Conservation (phyloP, 495 filamentous ascomycete genomes). For the Penicillium malachiteum region DNA sequence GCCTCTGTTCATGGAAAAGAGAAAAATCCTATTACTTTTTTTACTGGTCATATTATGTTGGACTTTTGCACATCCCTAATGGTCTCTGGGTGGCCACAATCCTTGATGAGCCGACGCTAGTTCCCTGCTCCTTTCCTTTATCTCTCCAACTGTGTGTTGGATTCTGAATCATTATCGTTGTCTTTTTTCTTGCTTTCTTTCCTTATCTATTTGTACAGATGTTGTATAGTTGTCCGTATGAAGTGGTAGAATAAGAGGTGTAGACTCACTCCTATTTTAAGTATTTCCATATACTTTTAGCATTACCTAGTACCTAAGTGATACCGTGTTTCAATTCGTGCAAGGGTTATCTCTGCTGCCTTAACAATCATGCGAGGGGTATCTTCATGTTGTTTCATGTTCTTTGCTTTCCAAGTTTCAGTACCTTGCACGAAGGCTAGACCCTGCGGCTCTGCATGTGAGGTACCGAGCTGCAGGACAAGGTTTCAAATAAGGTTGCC, state of each 20-base stretch:
- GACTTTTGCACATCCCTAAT: slow-evolving; percentile 25
- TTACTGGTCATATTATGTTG: slow-evolving; percentile 23
- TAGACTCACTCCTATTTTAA: slow-evolving; percentile 7
- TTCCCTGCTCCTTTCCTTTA: slow-evolving; percentile 16
- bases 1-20: slow-evolving; percentile 10
- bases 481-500: too few species aligned
- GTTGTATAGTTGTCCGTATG: slow-evolving; percentile 18
- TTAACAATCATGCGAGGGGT: too few species aligned
- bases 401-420: too few species aligned
- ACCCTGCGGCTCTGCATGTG: too few species aligned
- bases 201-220: slow-evolving; percentile 38
- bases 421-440: too few species aligned
- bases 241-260: neutral
- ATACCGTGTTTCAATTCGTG: too few species aligned
- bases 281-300: neutral
- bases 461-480: too few species aligned
- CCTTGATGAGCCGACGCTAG: slow-evolving; percentile 28
- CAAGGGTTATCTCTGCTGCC: too few species aligned
- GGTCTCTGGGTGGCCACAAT: slow-evolving; percentile 35
- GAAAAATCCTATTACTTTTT: slow-evolving; percentile 13
- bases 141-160: slow-evolving; percentile 12
- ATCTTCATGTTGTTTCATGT: too few species aligned
- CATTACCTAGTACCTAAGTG: too few species aligned
- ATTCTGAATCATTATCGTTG: neutral
- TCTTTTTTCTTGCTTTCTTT: slow-evolving; percentile 11